Evolutionary conservation across 495 filamentous ascomycete genomes (phyloP).

Genomic region (Hypoxylon subgilvum): DNA sequence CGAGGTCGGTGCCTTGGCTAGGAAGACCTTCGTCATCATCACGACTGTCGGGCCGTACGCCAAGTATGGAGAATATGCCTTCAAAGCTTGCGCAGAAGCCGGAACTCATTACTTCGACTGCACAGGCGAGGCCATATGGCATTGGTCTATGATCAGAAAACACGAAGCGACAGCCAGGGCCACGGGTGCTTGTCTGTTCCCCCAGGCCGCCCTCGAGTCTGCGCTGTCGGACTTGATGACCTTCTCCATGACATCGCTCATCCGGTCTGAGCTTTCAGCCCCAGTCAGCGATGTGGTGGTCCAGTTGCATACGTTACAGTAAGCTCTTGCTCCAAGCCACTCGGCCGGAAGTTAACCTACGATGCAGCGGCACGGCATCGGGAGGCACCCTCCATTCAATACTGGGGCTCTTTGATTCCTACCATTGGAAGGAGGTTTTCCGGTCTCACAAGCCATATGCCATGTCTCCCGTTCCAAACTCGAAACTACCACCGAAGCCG

Average conservation of each 20-base stretch:
- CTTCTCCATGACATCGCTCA: slow-evolving; percentile 68
- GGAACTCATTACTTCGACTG: slow-evolving; percentile 93
- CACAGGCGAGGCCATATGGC: slow-evolving; percentile 87
- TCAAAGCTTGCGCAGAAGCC: slow-evolving; percentile 84
- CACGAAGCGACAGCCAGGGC: slow-evolving; percentile 76
- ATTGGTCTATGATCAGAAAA: slow-evolving; percentile 76
- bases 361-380: slow-evolving; percentile 61
- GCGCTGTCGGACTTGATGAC: slow-evolving; percentile 81
- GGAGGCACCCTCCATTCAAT: slow-evolving; percentile 76
- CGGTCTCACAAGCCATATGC: slow-evolving; percentile 66
- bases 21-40: slow-evolving; percentile 79
- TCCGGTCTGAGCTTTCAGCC: slow-evolving; percentile 63
- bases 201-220: slow-evolving; percentile 84
- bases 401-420: slow-evolving; percentile 67
- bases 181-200: slow-evolving; percentile 84
- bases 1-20: slow-evolving; percentile 69
- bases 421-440: slow-evolving; percentile 61
- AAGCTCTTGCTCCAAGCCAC: slow-evolving; percentile 29
- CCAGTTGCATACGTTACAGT: slow-evolving; percentile 68
- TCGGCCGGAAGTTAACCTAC: not conserved
- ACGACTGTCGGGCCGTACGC: slow-evolving; percentile 86
- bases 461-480: slow-evolving; percentile 66
- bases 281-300: slow-evolving; percentile 65
- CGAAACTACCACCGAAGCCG: slow-evolving; percentile 48
- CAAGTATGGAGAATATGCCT: slow-evolving; percentile 75